Percentiles rank a stretch among this genome's conserved stretches.
These are phyloP conservation scores for Apiospora arundinis DNA, from an alignment of 2,329 filamentous ascomycete genomes.

Conservation along the genomic window DNA sequence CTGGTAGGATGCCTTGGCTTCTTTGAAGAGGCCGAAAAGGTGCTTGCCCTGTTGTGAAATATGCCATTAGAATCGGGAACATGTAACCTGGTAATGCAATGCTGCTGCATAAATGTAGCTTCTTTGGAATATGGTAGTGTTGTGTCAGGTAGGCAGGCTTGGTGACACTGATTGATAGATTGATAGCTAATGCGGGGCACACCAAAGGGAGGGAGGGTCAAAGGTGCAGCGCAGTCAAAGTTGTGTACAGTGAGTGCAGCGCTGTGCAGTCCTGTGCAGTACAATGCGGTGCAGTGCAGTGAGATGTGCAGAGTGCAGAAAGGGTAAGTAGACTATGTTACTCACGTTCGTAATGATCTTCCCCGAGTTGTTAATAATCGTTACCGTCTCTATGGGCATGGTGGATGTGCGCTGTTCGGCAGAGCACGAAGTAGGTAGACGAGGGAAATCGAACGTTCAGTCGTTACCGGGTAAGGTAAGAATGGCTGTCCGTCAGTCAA, in stretches of 20 bases:
- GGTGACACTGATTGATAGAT: background rate
- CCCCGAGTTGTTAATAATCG: conserved; percentile 88
- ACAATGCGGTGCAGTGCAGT: background rate
- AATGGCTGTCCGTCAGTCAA: background rate
- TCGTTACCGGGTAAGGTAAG: background rate
- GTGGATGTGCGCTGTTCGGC: conserved; percentile 29
- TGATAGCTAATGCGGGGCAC: background rate
- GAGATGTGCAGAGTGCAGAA: background rate
- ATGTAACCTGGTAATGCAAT: background rate
- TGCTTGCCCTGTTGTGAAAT: conserved; percentile 76
- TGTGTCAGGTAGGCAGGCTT: background rate
- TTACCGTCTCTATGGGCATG: conserved; percentile 71
- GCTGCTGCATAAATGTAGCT: background rate
- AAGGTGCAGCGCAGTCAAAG: background rate
- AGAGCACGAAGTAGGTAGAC: background rate
- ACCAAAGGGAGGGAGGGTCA: background rate
- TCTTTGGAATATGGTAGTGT: background rate
- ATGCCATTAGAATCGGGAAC: no score
- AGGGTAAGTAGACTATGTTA: conserved; percentile 27
- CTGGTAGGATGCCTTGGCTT: conserved; percentile 85
- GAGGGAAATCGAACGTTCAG: background rate
- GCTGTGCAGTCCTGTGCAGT: background rate
- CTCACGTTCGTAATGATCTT: conserved; percentile 89
- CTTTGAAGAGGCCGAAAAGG: conserved; percentile 87
- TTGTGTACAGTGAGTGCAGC: background rate